Conservation (phyloP, 768 basidiomycete species). For the Coprinellus aureogranulatus region DNA sequence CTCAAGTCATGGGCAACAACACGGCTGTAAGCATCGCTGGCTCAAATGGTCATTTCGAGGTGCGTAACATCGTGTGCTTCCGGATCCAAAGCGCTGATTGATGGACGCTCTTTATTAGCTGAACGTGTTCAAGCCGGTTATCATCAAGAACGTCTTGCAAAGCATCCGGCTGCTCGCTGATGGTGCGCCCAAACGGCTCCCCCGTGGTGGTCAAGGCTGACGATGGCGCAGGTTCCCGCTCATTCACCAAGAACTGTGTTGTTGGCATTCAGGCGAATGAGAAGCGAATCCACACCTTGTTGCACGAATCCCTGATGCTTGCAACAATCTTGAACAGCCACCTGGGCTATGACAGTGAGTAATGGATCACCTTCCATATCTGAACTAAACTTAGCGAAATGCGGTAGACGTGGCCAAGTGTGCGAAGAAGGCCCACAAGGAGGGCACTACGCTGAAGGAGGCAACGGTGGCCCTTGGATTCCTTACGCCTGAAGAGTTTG, state of each 20-base stretch:
- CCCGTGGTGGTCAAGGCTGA: conserved; percentile 12
- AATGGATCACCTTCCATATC: conserved; percentile 1
- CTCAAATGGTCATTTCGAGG: conserved; percentile 96
- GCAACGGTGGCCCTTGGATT: conserved; percentile 87
- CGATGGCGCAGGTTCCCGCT: conserved; percentile 62
- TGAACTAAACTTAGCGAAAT: conserved; percentile 12
- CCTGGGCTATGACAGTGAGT: conserved; percentile 95
- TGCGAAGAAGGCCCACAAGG: conserved; percentile 99
- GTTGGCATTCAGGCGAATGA: conserved; percentile 97
- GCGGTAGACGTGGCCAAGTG: conserved; percentile 89
- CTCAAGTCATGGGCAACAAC: conserved; percentile 98
- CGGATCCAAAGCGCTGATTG: conserved; percentile 1
- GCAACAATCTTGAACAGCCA: conserved; percentile 96
- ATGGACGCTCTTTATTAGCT: conserved; percentile 45
- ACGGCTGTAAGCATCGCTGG: conserved; percentile 90
- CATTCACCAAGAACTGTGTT: conserved; percentile 96
- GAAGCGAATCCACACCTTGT: conserved; percentile 79
- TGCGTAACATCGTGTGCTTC: conserved; percentile 28
- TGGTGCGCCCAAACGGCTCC: conserved; percentile 45
- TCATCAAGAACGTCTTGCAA: conserved; percentile 96
- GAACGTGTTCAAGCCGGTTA: conserved; percentile 99
- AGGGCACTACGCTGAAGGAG: conserved; percentile 94
- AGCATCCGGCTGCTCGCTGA: conserved; percentile 92
- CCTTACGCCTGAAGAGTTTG: conserved; percentile 88
- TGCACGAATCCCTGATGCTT: conserved; percentile 97